phyloP scores from a whole-genome alignment of 441 rosid genomes.

The Flueggea neowawraea region DNA sequence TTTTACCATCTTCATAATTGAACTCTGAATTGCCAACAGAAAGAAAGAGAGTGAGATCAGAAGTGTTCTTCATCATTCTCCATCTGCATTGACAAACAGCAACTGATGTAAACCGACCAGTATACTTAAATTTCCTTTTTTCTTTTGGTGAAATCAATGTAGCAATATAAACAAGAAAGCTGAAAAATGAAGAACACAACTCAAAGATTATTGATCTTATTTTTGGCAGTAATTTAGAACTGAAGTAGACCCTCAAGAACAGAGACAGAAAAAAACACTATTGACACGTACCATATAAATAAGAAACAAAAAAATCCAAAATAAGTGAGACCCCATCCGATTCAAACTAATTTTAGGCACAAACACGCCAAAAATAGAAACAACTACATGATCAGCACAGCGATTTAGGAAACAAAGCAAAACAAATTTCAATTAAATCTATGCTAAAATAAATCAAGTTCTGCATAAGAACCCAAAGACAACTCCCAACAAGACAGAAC shows the following conservation, averaged over 20 bases:
- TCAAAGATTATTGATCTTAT: too few relatives aligned
- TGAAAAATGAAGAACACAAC: background rate
- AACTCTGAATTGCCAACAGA: background rate
- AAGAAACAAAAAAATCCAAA: background rate
- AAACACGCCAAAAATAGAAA: background rate
- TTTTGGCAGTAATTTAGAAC: too few relatives aligned
- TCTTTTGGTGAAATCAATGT: background rate
- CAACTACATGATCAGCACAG: background rate
- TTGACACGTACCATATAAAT: too few relatives aligned
- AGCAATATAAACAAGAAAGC: background rate
- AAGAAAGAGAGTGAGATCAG: conserved; percentile 14
- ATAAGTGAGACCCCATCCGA: background rate
- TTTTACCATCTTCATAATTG: conserved; percentile 27
- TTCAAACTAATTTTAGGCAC: background rate
- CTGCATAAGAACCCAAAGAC: background rate
- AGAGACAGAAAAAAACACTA: background rate
- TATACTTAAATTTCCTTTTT: too few relatives aligned
- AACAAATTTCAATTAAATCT: background rate
- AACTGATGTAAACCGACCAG: background rate
- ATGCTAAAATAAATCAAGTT: background rate
- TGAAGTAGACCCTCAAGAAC: background rate
- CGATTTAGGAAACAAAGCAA: background rate
- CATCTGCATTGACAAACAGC: conserved; percentile 30
- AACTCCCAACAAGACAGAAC: background rate
- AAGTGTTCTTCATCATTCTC: conserved; percentile 40